Evolutionary conservation across 768 basidiomycete genomes (phyloP).

Genomic region (Tephrocybe sp.): DNA sequence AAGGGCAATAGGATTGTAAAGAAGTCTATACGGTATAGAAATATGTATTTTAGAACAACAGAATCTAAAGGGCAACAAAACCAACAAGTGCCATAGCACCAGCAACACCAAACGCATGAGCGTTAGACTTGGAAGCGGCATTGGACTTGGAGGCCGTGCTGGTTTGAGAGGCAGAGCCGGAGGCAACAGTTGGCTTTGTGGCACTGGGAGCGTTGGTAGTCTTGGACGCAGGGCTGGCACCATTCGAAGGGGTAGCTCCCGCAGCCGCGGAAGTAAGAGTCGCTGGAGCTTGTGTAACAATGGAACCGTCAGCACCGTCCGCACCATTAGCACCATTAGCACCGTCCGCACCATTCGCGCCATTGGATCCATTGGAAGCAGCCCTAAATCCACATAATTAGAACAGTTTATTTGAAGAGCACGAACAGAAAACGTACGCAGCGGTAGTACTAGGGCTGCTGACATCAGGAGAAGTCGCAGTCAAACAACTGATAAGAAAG

Average conservation of each 20-base stretch:
- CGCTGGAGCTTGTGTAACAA: neutral
- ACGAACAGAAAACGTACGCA: conserved; percentile 14
- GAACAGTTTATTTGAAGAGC: neutral
- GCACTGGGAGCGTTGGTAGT: conserved; percentile 19
- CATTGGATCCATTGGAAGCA: neutral
- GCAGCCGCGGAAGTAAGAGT: conserved; percentile 1
- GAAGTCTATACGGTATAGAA: neutral
- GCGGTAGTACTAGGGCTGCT: conserved; percentile 7
- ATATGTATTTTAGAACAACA: neutral
- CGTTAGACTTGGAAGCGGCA: conserved; percentile 26
- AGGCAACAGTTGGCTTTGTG: conserved; percentile 13
- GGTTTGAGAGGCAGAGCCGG: conserved; percentile 12
- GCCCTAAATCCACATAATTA: conserved; percentile 1
- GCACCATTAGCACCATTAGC: no score
- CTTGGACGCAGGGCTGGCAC: neutral
- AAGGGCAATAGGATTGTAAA: neutral
- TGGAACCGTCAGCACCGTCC: neutral
- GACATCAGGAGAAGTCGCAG: conserved; percentile 7
- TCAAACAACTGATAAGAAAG: conserved; percentile 15
- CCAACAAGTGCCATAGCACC: conserved; percentile 51
- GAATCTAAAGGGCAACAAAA: conserved; percentile 38
- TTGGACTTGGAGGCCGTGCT: conserved; percentile 14
- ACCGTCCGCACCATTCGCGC: neutral
- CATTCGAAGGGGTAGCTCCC: conserved; percentile 8
- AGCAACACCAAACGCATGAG: conserved; percentile 40